Conservation (phyloP, 441 rosid species). For the Arabidopsis lyrata region DNA sequence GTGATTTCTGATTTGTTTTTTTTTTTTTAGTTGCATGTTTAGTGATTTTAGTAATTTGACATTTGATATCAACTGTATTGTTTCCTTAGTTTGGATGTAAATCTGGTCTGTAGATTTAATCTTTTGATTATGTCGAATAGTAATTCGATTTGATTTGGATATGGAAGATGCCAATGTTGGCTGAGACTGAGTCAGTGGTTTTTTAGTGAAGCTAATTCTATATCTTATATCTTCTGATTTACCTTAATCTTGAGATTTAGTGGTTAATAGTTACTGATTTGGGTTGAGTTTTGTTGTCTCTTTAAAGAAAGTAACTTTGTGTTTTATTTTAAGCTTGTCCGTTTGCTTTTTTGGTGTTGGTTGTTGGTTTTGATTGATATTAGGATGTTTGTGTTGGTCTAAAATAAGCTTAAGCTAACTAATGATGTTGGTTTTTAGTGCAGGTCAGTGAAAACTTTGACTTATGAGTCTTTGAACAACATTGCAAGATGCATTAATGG, state of each 20-base stretch:
- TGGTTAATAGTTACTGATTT: not conserved
- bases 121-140: constrained; percentile 7
- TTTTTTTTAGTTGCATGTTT: not conserved
- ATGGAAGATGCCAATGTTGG: constrained; percentile 5
- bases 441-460: constrained; percentile 95
- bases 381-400: not conserved
- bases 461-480: constrained; percentile 85
- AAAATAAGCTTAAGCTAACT: constrained; percentile 11
- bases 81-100: constrained; percentile 10
- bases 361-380: not conserved
- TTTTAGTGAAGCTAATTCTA: not conserved
- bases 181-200: not conserved
- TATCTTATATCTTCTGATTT: not conserved
- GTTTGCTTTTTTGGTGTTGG: not conserved
- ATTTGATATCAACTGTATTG: not conserved
- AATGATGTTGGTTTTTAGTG: constrained; percentile 44
- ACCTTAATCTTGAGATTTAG: constrained; percentile 1
- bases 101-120: not conserved
- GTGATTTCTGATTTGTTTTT: not conserved
- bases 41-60: not conserved
- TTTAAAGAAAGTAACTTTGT: not conserved
- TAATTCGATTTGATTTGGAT: not conserved
- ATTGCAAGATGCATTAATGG: constrained; percentile 82
- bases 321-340: constrained; percentile 7
- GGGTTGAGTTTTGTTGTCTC: not conserved